Evolutionary conservation across 2,329 filamentous ascomycete species (phyloP).

Genomic region (Dactylellina cionopaga): DNA sequence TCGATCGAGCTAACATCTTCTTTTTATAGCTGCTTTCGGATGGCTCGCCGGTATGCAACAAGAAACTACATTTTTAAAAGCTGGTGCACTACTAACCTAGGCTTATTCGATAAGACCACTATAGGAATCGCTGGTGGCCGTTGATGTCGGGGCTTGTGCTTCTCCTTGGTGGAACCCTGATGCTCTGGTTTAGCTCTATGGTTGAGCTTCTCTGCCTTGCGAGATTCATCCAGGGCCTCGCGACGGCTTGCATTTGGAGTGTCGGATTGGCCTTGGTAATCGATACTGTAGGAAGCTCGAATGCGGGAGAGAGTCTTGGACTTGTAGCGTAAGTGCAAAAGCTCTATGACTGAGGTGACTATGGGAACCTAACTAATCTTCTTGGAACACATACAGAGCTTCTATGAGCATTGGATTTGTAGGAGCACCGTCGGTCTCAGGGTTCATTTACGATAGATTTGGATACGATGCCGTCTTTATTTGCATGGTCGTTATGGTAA

Average conservation of each 20-base stretch:
- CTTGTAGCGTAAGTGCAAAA: slow-evolving; percentile 44
- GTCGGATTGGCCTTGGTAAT: slow-evolving; percentile 49
- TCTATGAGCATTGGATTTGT: slow-evolving; percentile 51
- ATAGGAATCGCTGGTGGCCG: slow-evolving; percentile 45
- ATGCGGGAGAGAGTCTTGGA: slow-evolving; percentile 49
- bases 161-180: slow-evolving; percentile 37
- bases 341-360: too few relatives aligned
- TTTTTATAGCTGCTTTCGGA: slow-evolving; percentile 44
- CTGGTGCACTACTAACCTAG: slow-evolving; percentile 3
- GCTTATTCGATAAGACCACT: slow-evolving; percentile 23
- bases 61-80: not conserved
- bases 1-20: not conserved
- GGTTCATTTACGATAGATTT: slow-evolving; percentile 44
- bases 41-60: slow-evolving; percentile 45
- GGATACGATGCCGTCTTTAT: slow-evolving; percentile 48
- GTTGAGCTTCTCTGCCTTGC: slow-evolving; percentile 41
- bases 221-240: slow-evolving; percentile 51
- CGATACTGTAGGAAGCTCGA: slow-evolving; percentile 48
- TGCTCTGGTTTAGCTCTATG: slow-evolving; percentile 41
- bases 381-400: slow-evolving; percentile 14
- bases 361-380: not conserved
- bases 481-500: slow-evolving; percentile 47
- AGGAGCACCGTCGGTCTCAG: slow-evolving; percentile 39
- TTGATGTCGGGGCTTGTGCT: slow-evolving; percentile 44
- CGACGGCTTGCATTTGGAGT: slow-evolving; percentile 48